Conservation (phyloP, 805 yeast genomes). For the Metschnikowia lunata region DNA sequence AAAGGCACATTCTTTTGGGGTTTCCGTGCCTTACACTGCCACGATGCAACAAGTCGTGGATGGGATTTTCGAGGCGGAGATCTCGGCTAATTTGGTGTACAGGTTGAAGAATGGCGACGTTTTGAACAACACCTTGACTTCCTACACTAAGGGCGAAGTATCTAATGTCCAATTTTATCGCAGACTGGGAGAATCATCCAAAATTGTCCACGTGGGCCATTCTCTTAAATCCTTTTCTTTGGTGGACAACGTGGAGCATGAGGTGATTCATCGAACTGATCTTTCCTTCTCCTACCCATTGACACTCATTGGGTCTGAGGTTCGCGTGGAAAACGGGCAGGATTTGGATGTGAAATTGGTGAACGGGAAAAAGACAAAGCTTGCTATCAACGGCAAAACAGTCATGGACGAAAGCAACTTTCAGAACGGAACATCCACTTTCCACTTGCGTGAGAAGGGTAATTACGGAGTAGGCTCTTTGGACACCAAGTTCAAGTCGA, state of each 20-base stretch:
- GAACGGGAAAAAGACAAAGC: constrained; percentile 15
- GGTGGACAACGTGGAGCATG: constrained; percentile 22
- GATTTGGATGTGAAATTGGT: constrained; percentile 26
- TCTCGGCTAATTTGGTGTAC: constrained; percentile 34
- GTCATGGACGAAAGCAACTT: constrained; percentile 22
- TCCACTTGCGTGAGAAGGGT: constrained; percentile 40
- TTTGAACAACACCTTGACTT: constrained; percentile 25
- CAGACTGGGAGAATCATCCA: constrained; percentile 39
- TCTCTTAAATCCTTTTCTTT: constrained; percentile 18
- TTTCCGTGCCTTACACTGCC: constrained; percentile 37
- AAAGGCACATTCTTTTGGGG: constrained; percentile 24
- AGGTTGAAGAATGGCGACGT: constrained; percentile 36
- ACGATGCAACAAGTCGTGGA: constrained; percentile 34
- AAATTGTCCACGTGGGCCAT: constrained; percentile 22
- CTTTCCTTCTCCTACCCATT: constrained; percentile 29
- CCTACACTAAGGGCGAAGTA: constrained; percentile 27
- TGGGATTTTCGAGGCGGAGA: constrained; percentile 30
- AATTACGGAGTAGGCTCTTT: constrained; percentile 43
- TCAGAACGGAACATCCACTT: constrained; percentile 46
- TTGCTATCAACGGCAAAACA: constrained; percentile 16
- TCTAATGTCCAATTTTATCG: constrained; percentile 37
- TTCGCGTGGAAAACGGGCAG: constrained; percentile 17
- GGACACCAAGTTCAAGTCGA: constrained; percentile 26
- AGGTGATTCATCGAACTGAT: constrained; percentile 13
- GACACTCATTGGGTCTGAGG: constrained; percentile 16